These are phyloP conservation scores for Durusdinium trenchii DNA, from an alignment of 73 alveolate genomes.

Conservation along the genomic window DNA sequence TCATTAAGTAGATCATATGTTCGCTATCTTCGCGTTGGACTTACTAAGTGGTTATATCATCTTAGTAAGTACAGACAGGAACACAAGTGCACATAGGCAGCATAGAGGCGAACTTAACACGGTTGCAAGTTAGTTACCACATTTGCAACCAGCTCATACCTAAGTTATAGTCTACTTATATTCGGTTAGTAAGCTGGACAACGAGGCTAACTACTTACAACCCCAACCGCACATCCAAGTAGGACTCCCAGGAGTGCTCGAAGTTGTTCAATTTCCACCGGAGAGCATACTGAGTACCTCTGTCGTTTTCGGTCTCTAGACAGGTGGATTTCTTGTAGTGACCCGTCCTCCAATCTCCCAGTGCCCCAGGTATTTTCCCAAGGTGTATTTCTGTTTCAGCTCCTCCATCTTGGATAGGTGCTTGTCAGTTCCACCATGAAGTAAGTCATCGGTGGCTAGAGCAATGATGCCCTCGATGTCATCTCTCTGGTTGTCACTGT, in stretches of 20 bases:
- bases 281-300: not conserved
- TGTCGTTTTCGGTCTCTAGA: not conserved
- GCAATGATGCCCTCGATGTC: constrained; percentile 39
- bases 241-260: not conserved
- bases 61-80: no score
- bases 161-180: no score
- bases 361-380: not conserved
- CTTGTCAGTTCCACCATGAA: not conserved
- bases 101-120: no score
- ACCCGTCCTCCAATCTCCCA: not conserved
- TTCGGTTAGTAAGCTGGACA: no score
- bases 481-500: no score
- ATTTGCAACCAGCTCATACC: no score
- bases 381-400: not conserved
- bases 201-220: no score
- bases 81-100: no score
- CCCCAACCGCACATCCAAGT: not conserved
- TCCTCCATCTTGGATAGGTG: not conserved
- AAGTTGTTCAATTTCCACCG: not conserved
- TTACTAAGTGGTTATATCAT: no score
- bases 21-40: no score
- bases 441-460: not conserved
- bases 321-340: not conserved
- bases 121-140: no score
- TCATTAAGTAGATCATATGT: no score